Conservation (phyloP, 1,284 basidiomycete species). For the Pseudozyma sp. region DNA sequence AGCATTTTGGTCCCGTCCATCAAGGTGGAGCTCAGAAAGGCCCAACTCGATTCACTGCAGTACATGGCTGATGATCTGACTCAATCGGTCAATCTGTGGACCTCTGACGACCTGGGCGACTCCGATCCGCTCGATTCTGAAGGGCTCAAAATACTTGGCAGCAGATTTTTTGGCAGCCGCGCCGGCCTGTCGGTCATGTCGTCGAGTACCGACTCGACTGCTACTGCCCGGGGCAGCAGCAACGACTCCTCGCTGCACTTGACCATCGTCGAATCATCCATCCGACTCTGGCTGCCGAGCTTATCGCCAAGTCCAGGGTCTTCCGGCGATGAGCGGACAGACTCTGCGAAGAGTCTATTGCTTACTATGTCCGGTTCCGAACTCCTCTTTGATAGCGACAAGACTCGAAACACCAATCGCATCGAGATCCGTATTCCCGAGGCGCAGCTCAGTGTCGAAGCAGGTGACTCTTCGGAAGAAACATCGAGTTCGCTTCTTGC, state of each 20-base stretch:
- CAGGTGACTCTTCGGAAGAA: constrained; percentile 6
- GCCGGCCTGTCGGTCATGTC: constrained; percentile 49
- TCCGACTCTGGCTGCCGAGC: constrained; percentile 32
- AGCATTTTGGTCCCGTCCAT: constrained; percentile 32
- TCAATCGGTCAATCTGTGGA: constrained; percentile 41
- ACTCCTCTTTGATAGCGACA: constrained; percentile 38
- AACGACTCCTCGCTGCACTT: constrained; percentile 29
- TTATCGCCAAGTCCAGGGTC: background rate
- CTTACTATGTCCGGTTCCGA: constrained; percentile 30
- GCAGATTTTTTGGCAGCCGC: constrained; percentile 55
- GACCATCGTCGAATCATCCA: constrained; percentile 31
- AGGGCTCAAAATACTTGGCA: constrained; percentile 53
- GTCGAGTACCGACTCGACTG: constrained; percentile 46
- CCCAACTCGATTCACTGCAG: constrained; percentile 53
- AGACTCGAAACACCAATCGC: constrained; percentile 30
- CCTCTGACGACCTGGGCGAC: constrained; percentile 23
- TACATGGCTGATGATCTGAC: constrained; percentile 59
- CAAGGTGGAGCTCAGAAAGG: constrained; percentile 40
- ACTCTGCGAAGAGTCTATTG: constrained; percentile 27
- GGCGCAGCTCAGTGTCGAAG: constrained; percentile 29
- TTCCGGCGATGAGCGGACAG: background rate
- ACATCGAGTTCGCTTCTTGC: constrained; percentile 24
- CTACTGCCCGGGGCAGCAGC: constrained; percentile 23
- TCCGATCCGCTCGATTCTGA: constrained; percentile 34
- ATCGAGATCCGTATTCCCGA: constrained; percentile 34